Base-by-base conservation (phyloP, 441 rosid species). In the Euphorbia corollata region DNA sequence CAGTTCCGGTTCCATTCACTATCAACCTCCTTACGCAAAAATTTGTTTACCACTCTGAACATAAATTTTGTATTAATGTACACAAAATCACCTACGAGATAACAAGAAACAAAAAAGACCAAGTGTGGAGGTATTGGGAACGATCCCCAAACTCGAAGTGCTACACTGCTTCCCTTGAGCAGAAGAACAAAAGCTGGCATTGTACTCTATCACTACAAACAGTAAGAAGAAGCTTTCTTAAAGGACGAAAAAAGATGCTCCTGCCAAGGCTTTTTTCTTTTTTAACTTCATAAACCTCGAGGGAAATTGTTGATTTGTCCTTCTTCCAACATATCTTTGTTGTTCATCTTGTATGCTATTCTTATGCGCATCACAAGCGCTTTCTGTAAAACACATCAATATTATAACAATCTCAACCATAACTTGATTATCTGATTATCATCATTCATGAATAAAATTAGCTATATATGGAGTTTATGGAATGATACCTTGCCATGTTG, bases 271-370 rank as follows among this genome's bases (percentile, higher is more conserved):
- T 64, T 64, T 68, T 64, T 74, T 57, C 34, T 3, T 45, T 18
- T 51, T 68, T 61, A 68, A 60, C 70, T 73, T 91, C 84, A 92
- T 72, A 95, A 84, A 51, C 73, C 88, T 4, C 71, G 86, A 65
- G 99, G 99, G 81, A 95, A 91, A 71, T 85, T 86, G 83, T 61
- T 90, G 81, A 95, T 78, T 73, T 95, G 98, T 54, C 97, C 98
- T 85, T 86, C 90, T 84, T 95, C 99, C 80, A 91, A 72, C 64
- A 80, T 75, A 78, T 87, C 94, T 75, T 87, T 85, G 71, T 74
- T 78, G 69, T 88, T 83, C 79, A 79, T 54, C 79, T 91, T 91
- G 85, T 90, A 95, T 36, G 90, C 85, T 71, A 92, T 87, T 91
- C 95, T 88, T 75, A 83, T 74, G 47, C 98, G 95, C 98, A 95